phyloP scores from a whole-genome alignment of 192 early-diverging fungal genomes.

The Coemansia reversa region DNA sequence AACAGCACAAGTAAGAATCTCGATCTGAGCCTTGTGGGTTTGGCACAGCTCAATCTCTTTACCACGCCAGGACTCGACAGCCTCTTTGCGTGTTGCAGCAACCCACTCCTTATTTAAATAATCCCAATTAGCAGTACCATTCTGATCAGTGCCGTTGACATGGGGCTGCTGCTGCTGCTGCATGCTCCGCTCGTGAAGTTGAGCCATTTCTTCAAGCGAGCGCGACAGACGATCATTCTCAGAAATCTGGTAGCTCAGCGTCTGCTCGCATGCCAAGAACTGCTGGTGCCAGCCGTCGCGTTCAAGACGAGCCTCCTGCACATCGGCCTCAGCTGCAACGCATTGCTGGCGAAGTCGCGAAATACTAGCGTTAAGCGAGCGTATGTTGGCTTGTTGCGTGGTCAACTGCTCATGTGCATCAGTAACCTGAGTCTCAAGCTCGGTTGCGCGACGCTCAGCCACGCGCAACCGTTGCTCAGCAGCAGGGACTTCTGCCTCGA shows the following conservation, averaged over 20 bases:
- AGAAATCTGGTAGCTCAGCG: slow-evolving; percentile 19
- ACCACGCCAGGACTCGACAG: slow-evolving; percentile 17
- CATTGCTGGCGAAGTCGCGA: slow-evolving; percentile 30
- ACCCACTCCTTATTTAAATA: slow-evolving; percentile 17
- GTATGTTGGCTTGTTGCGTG: slow-evolving; percentile 19
- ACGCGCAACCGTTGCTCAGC: slow-evolving; percentile 16
- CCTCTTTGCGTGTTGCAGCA: slow-evolving; percentile 6
- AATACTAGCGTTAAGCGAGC: slow-evolving; percentile 24
- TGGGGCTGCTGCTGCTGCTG: slow-evolving; percentile 8
- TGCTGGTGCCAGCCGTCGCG: slow-evolving; percentile 46
- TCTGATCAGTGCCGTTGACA: slow-evolving; percentile 13
- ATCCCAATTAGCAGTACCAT: slow-evolving; percentile 26
- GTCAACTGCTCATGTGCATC: slow-evolving; percentile 32
- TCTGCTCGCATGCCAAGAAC: slow-evolving; percentile 14
- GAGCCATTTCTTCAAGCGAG: slow-evolving; percentile 5
- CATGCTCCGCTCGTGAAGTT: slow-evolving; percentile 6
- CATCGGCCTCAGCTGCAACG: slow-evolving; percentile 11
- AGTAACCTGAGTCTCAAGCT: slow-evolving; percentile 26
- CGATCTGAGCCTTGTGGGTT: slow-evolving; percentile 32
- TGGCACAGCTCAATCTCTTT: slow-evolving; percentile 22
- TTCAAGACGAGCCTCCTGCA: slow-evolving; percentile 35
- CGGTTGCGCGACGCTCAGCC: slow-evolving; percentile 12
- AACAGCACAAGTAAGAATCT: slow-evolving; percentile 27
- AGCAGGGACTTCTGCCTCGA: slow-evolving; percentile 5
- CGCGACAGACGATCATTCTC: slow-evolving; percentile 22